These are phyloP conservation scores for Sclerotinia spermophila DNA, from an alignment of 2,329 filamentous ascomycete species.

Conservation along the genomic window DNA sequence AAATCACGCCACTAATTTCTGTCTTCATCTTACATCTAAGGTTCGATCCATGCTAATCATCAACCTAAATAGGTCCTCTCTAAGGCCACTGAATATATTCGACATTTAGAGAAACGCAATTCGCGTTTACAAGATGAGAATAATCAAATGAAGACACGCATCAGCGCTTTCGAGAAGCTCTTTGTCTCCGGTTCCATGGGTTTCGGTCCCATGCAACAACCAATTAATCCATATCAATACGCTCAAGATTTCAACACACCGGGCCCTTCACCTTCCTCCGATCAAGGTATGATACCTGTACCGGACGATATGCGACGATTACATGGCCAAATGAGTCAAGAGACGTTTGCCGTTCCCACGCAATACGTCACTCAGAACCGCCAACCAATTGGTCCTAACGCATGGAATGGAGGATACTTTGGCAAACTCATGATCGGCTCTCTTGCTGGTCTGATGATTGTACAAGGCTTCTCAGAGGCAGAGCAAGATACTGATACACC, in stretches of 20 bases:
- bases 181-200: slow-evolving; percentile 72
- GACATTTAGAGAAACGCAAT: slow-evolving; percentile 88
- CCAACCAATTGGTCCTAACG: slow-evolving; percentile 54
- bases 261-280: slow-evolving; percentile 34
- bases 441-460: slow-evolving; percentile 84
- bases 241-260: slow-evolving; percentile 33
- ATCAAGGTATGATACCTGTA: slow-evolving; percentile 61
- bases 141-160: slow-evolving; percentile 68
- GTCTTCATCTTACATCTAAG: neutral
- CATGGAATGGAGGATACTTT: slow-evolving; percentile 56
- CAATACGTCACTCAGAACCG: slow-evolving; percentile 46
- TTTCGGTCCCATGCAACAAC: slow-evolving; percentile 50
- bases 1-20: slow-evolving; percentile 8
- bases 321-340: slow-evolving; percentile 32
- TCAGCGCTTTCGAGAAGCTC: slow-evolving; percentile 73
- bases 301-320: slow-evolving; percentile 56
- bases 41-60: slow-evolving; percentile 17
- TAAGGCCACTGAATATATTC: slow-evolving; percentile 95
- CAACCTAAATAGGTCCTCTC: slow-evolving; percentile 55
- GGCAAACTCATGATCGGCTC: slow-evolving; percentile 85
- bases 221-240: slow-evolving; percentile 39
- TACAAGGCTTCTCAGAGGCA: slow-evolving; percentile 69
- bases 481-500: slow-evolving; percentile 62
- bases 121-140: slow-evolving; percentile 80
- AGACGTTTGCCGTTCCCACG: slow-evolving; percentile 36